Base-by-base conservation (phyloP, 2,329 filamentous ascomycete genomes). In the Dothideomycetes sp. region DNA sequence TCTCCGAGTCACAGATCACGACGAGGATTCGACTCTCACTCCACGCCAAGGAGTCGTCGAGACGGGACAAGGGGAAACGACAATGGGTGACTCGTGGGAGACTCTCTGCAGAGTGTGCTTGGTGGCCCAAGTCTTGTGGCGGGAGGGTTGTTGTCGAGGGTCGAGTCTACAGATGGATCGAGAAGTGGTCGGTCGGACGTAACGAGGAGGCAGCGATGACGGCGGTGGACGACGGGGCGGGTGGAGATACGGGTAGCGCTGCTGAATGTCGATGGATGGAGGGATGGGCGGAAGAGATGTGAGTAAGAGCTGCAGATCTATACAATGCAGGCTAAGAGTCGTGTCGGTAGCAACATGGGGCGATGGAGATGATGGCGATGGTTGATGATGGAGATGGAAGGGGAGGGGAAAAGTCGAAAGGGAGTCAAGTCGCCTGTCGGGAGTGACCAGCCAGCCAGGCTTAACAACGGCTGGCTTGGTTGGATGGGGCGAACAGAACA, bases 311-410 rank as follows among this genome's bases (percentile, higher is more conserved):
- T 40, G 37, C 32, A 4, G 25, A 13, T 18, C 18, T 34, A 42
- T 35, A 30, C 40, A 42, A 42, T 35, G 32, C 32, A 35, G 27
- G 27, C 32, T 36, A 36, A 29, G 7, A 36, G 25, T 36, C 33
- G 32, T 42, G 17, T 41, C 30, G 31, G 31, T 42, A 32, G 27
- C 36, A 42, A 42, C 19, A 42, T 42, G 40, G 29, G 38, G 37
- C 34, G 38, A 41, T 41, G 35, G 33, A 45, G 43, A 45, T 41
- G 34, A 17, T 28, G 23, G 34, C 28, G 31, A 32, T 35, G 30
- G 32, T 25, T 34, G 39, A 23, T 33, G 43, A 40, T 41, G 43
- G 41, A 39, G 41, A 44, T 44, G 41, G 32, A 35, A 35, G 36
- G 22, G 27, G 27, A 33, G 29, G 16, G 28, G n/a, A 25, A 42